These are phyloP conservation scores for Ephemerocybe angulata DNA, from an alignment of 768 basidiomycete genomes.

Conservation along the genomic window DNA sequence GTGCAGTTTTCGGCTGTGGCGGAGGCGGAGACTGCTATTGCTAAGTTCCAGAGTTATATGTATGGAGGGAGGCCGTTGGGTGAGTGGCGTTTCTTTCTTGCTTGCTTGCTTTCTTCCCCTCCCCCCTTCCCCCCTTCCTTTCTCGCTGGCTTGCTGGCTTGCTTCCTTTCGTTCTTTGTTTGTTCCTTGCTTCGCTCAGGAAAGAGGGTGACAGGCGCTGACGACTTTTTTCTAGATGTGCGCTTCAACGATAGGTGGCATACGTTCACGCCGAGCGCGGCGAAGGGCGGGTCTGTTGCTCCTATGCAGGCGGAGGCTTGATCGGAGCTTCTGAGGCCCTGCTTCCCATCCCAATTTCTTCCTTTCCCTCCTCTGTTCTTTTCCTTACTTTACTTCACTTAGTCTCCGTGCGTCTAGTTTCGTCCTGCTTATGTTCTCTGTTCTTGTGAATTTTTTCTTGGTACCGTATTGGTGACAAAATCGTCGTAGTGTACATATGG, in stretches of 20 bases:
- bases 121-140: too few species aligned
- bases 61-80: constrained; percentile 89
- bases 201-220: constrained; percentile 1
- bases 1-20: constrained; percentile 86
- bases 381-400: too few species aligned
- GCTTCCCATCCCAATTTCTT: not conserved
- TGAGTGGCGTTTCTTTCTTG: constrained; percentile 29
- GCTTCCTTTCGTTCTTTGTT: too few species aligned
- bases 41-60: constrained; percentile 95
- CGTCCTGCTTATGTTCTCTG: too few species aligned
- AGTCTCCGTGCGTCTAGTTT: too few species aligned
- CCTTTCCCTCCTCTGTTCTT: not conserved
- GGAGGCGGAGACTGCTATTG: constrained; percentile 94
- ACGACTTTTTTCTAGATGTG: constrained; percentile 54
- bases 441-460: too few species aligned
- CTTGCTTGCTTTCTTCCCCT: not conserved
- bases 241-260: constrained; percentile 97
- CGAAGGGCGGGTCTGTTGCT: constrained; percentile 77
- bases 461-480: too few species aligned
- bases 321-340: constrained; percentile 5
- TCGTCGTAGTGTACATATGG: not conserved
- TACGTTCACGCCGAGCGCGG: constrained; percentile 83
- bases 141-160: too few species aligned
- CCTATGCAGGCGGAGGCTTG: constrained; percentile 58
- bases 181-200: constrained; percentile 3